Evolutionary conservation across 129 eudicot genomes (phyloP).

Genomic region (carrot (Daucus carota)): DNA sequence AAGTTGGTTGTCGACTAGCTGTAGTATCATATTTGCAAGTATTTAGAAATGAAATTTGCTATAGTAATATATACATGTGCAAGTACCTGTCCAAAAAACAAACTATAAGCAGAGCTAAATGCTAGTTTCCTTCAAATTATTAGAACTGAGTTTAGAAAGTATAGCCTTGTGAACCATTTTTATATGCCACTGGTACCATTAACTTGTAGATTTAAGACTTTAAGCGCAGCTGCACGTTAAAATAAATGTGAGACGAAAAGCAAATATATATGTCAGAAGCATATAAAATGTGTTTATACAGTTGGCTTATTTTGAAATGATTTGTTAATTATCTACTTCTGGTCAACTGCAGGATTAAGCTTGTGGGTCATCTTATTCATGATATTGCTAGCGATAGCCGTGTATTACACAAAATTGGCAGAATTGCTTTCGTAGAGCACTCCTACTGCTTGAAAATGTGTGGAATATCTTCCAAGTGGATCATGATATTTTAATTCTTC

Average conservation of each 20-base stretch:
- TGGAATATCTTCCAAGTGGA: neutral
- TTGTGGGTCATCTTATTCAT: conserved; percentile 50
- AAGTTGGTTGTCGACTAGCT: too few relatives aligned
- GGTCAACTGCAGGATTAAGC: conserved; percentile 47
- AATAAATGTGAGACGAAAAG: too few relatives aligned
- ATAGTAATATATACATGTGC: neutral
- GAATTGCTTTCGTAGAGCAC: neutral
- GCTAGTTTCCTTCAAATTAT: neutral
- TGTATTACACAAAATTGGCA: conserved; percentile 32
- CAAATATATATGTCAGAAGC: too few relatives aligned
- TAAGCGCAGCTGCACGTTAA: too few relatives aligned
- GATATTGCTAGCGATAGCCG: conserved; percentile 38
- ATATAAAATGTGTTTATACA: too few relatives aligned
- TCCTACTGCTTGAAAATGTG: neutral
- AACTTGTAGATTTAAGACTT: neutral
- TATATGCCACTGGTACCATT: neutral
- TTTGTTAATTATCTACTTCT: neutral
- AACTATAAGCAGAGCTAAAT: neutral
- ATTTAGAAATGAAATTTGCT: too few relatives aligned
- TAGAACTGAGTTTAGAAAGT: neutral
- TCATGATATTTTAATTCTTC: neutral
- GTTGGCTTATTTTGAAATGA: conserved; percentile 1
- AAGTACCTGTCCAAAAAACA: neutral
- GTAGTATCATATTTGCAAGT: too few relatives aligned
- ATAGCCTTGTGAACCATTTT: neutral